These are phyloP conservation scores for Axilococcus clingmanii DNA, from an alignment of 139 green algal species.

Conservation along the genomic window DNA sequence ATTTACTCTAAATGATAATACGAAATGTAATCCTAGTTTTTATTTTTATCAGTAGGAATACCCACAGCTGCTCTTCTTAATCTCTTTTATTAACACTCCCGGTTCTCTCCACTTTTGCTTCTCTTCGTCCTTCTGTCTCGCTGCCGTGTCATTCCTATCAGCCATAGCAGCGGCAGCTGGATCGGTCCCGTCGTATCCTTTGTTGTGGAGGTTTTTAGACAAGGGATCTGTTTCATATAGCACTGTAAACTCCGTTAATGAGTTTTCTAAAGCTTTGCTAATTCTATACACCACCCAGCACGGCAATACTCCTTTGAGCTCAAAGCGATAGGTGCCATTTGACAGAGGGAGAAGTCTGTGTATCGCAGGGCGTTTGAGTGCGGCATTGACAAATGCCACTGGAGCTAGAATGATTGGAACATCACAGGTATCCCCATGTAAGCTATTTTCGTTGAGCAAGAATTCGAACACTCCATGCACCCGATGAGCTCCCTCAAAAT, in stretches of 20 bases:
- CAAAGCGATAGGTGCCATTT: not conserved
- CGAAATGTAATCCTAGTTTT: too few species aligned
- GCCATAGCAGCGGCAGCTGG: not conserved
- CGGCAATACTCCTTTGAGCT: not conserved
- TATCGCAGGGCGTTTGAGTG: too few species aligned
- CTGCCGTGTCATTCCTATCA: too few species aligned
- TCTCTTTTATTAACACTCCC: too few species aligned
- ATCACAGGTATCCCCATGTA: constrained; percentile 26
- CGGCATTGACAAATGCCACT: constrained; percentile 34
- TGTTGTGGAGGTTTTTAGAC: not conserved
- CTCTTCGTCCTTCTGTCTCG: too few species aligned
- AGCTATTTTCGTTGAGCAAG: constrained; percentile 31
- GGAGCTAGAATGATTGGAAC: constrained; percentile 51
- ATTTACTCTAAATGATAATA: constrained; percentile 32
- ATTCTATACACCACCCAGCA: not conserved
- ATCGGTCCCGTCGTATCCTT: not conserved
- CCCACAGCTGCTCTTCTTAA: too few species aligned
- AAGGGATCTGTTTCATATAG: not conserved
- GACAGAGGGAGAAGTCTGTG: not conserved
- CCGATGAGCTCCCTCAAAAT: constrained; percentile 27
- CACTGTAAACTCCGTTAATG: not conserved
- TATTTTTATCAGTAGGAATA: too few species aligned
- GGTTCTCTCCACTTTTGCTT: too few species aligned
- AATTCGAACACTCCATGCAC: constrained; percentile 55
- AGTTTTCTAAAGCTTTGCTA: not conserved